A percentile compares a stretch with the other conserved stretches of the same genome.
Evolutionary conservation across 305 asterid genomes (phyloP).

Genomic region (Salvia sclarea): DNA sequence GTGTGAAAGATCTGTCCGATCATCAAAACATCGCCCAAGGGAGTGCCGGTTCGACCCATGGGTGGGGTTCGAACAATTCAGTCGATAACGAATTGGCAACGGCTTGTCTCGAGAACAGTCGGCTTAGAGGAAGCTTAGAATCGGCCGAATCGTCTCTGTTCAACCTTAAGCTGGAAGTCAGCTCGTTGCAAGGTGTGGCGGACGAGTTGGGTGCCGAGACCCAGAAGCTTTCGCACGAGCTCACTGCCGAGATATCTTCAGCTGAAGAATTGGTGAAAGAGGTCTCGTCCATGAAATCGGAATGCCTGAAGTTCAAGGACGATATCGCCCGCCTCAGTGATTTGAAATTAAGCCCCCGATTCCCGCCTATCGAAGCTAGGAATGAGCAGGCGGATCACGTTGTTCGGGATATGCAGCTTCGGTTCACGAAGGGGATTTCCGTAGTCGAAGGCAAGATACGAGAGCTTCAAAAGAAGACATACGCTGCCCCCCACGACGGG

Average conservation of each 20-base stretch:
- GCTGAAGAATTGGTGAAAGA: slow-evolving; percentile 65
- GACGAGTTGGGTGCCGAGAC: slow-evolving; percentile 76
- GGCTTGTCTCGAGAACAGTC: slow-evolving; percentile 68
- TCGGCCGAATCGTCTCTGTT: slow-evolving; percentile 73
- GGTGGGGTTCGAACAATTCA: slow-evolving; percentile 66
- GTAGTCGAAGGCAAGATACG: slow-evolving; percentile 63
- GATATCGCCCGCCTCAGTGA: slow-evolving; percentile 55
- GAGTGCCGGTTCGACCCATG: slow-evolving; percentile 50
- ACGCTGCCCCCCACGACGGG: slow-evolving; percentile 48
- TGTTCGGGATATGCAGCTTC: slow-evolving; percentile 46
- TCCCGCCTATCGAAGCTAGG: slow-evolving; percentile 35
- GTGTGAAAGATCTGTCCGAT: slow-evolving; percentile 54
- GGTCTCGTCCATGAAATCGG: slow-evolving; percentile 65
- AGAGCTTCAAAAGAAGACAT: slow-evolving; percentile 64
- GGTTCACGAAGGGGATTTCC: slow-evolving; percentile 55
- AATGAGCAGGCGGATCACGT: slow-evolving; percentile 43
- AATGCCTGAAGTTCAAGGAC: slow-evolving; percentile 69
- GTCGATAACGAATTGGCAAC: slow-evolving; percentile 61
- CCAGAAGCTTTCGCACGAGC: slow-evolving; percentile 52
- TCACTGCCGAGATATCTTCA: slow-evolving; percentile 67
- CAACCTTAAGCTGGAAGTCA: slow-evolving; percentile 79
- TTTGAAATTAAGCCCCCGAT: slow-evolving; percentile 51
- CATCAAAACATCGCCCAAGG: slow-evolving; percentile 48
- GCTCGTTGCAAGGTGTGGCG: slow-evolving; percentile 72
- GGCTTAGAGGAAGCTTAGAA: slow-evolving; percentile 75